phyloP scores from a whole-genome alignment of 2,329 filamentous ascomycete genomes.

The Trichoderma atroviride region DNA sequence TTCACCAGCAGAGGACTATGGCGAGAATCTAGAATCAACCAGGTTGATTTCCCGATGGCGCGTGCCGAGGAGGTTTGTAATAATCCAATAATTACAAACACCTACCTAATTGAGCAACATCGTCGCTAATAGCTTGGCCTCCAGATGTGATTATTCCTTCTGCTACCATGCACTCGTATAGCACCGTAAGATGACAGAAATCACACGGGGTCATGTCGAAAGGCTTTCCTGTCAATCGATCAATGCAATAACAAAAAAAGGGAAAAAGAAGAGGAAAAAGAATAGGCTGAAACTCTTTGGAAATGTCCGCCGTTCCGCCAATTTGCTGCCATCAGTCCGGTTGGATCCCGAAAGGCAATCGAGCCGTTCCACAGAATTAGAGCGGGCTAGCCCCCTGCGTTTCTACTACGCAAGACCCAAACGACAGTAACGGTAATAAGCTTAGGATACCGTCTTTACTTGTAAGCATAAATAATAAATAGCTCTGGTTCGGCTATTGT shows the following conservation, averaged over 20 bases:
- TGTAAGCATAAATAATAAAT: not conserved
- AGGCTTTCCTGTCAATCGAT: not conserved
- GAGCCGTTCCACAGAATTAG: not conserved
- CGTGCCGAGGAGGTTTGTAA: not conserved
- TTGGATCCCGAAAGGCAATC: not conserved
- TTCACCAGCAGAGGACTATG: not conserved
- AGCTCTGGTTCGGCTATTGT: not conserved
- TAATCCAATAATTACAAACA: not conserved
- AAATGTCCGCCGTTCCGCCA: not conserved
- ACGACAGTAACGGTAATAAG: not conserved
- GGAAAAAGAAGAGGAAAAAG: not conserved
- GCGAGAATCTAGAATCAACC: not conserved
- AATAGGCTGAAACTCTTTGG: not conserved
- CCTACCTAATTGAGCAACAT: slow-evolving; percentile 15
- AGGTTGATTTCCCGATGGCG: not conserved
- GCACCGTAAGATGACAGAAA: not conserved
- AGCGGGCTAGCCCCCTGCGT: not conserved
- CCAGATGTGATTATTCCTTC: not conserved
- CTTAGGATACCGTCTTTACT: not conserved
- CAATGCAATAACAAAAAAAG: not conserved
- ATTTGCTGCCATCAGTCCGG: not conserved
- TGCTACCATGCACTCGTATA: not conserved
- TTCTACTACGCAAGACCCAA: not conserved
- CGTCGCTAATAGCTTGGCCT: not conserved
- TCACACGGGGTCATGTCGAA: not conserved